Base-by-base conservation (phyloP, 2,329 filamentous ascomycete species). In the Cytospora chrysosperma region DNA sequence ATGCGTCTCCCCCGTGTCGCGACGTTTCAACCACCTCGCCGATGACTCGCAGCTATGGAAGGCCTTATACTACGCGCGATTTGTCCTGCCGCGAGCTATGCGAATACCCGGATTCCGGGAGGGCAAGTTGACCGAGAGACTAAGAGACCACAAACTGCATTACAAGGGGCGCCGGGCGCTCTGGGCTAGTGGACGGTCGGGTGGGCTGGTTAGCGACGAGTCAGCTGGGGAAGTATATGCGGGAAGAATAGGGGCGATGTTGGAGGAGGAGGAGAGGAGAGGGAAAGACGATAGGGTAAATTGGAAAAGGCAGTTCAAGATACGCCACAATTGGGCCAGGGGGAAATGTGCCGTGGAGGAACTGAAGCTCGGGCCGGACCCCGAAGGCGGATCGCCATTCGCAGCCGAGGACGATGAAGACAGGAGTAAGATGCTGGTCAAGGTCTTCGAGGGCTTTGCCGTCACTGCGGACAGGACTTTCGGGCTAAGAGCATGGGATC, bases 41-140 rank as follows among this genome's bases (percentile, higher is more conserved):
- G 82, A 84, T 61, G 95, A 98, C 75, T 89, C 90, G 0, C 92
- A 97, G 73, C 79, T 98, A 62, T 99, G 95, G 95, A 95, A 94
- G 74, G 84, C 85, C 17, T 85, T 92, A 56, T 99, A 97, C 77
- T 97, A 96, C 76, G 83, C 87, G 28, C 88, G 90, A 67, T 98
- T 96, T 75, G 91, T 97, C 32, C 84, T 91, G 40, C 93, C 92
- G 47, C 86, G 93, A 71, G 90, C 90, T 40, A 83, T 90, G 68
- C 86, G 90, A 63, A 87, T 94, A 62, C 90, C 91, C 0, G 89
- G 89, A 26, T 84, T 89, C 61, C 76, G 79, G 34, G 70, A 77
- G 28, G 75, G 77, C 34, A 79, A 32, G 75, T 53, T 61, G 1
- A 37, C 55, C 15, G 61, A 59, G 28, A 21, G 53, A 30, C 12